Percentiles rank a stretch among this genome's conserved stretches.
Conservation (phyloP, 306 rosid genomes). For the Quercus agrifolia region DNA sequence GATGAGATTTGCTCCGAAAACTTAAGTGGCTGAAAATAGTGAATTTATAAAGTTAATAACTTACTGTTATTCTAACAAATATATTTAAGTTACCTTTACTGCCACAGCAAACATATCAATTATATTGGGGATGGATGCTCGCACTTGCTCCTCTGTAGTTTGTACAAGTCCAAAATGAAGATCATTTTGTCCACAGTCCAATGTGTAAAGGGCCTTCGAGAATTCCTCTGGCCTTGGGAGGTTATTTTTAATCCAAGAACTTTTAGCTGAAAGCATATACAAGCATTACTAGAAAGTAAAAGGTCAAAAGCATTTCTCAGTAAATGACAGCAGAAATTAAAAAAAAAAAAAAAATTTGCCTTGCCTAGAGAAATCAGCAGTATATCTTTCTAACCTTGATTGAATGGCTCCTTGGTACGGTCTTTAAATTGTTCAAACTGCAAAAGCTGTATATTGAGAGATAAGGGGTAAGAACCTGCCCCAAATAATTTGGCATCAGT, state of each 20-base stretch:
- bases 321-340: neutral
- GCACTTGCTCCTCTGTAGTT: conserved; percentile 11
- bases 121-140: conserved; percentile 9
- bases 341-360: too few species aligned
- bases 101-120: neutral
- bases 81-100: neutral
- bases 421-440: conserved; percentile 21
- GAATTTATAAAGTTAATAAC: too few species aligned
- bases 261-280: conserved; percentile 6
- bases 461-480: conserved; percentile 18
- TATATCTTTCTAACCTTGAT: conserved; percentile 4
- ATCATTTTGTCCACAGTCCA: conserved; percentile 26
- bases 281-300: neutral
- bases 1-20: too few species aligned
- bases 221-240: conserved; percentile 12
- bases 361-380: neutral
- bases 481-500: conserved; percentile 16
- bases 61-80: neutral
- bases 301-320: neutral
- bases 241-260: neutral
- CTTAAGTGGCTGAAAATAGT: too few species aligned
- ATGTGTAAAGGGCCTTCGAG: conserved; percentile 22
- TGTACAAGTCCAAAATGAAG: neutral
- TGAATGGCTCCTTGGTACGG: neutral
- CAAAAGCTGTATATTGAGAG: conserved; percentile 11